Evolutionary conservation across 805 yeast species (phyloP).

Genomic region (Yarrowia keelungensis): DNA sequence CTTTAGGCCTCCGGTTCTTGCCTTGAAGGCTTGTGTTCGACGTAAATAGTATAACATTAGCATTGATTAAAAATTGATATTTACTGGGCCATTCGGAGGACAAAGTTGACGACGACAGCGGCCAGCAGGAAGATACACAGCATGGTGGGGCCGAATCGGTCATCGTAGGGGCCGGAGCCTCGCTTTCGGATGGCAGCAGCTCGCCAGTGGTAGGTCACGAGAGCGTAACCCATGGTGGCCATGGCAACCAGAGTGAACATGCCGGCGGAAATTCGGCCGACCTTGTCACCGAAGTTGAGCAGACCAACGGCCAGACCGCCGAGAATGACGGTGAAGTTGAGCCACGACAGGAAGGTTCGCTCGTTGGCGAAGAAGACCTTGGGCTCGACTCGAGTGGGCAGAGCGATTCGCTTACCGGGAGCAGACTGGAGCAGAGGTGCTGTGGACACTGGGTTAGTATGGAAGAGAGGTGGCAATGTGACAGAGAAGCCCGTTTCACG

Average conservation of each 20-base stretch:
- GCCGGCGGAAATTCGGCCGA: slow-evolving; percentile 92
- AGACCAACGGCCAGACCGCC: slow-evolving; percentile 97
- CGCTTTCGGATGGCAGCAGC: slow-evolving; percentile 97
- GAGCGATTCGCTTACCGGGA: slow-evolving; percentile 84
- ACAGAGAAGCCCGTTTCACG: no score
- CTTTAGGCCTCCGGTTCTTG: no score
- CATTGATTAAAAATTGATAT: slow-evolving; percentile 12
- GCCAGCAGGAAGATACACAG: slow-evolving; percentile 89
- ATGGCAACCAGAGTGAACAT: slow-evolving; percentile 94
- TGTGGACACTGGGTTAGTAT: slow-evolving; percentile 34
- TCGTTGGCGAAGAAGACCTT: slow-evolving; percentile 99
- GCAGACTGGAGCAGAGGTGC: slow-evolving; percentile 39
- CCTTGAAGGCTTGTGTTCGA: no score
- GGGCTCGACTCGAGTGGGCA: slow-evolving; percentile 98
- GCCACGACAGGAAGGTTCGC: slow-evolving; percentile 97
- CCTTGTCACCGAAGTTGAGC: slow-evolving; percentile 92
- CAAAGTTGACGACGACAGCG: slow-evolving; percentile 92
- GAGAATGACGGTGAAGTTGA: slow-evolving; percentile 96
- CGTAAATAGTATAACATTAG: slow-evolving; percentile 14
- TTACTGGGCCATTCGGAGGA: slow-evolving; percentile 64
- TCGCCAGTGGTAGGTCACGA: slow-evolving; percentile 98
- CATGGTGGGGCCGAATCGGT: slow-evolving; percentile 97
- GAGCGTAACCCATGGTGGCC: slow-evolving; percentile 97
- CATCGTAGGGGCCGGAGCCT: slow-evolving; percentile 99
- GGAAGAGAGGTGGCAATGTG: no score